Percentiles rank a stretch among this genome's conserved stretches.
phyloP scores from a whole-genome alignment of 1,284 basidiomycete species.

The Ustilago esculenta region DNA sequence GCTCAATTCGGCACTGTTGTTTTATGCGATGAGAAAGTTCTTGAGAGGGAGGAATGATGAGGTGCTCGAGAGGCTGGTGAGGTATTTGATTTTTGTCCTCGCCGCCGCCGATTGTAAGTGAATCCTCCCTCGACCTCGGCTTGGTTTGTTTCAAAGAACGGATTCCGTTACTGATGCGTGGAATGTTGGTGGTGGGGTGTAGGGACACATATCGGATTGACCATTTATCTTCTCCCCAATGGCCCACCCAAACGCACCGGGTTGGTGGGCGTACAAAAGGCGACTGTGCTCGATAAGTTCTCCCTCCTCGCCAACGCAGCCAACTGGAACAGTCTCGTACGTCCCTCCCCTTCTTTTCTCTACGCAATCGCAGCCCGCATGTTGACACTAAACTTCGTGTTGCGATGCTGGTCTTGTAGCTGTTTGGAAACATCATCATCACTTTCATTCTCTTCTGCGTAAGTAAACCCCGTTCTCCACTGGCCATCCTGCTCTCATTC shows the following conservation, averaged over 20 bases:
- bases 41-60: constrained; percentile 20
- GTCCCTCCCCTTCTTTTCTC: not conserved
- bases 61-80: constrained; percentile 32
- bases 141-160: no score
- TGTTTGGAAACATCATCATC: constrained; percentile 61
- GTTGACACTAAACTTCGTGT: no score
- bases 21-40: constrained; percentile 39
- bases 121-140: no score
- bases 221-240: constrained; percentile 52
- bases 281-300: constrained; percentile 16
- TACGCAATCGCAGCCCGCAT: no score
- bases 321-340: constrained; percentile 51
- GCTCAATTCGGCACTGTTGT: constrained; percentile 53
- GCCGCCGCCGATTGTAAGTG: constrained; percentile 58
- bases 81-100: constrained; percentile 50
- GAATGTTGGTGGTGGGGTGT: no score
- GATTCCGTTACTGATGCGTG: no score
- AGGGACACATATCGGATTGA: constrained; percentile 57
- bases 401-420: constrained; percentile 5
- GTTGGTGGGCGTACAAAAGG: constrained; percentile 5
- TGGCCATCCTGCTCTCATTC: no score
- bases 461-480: constrained; percentile 10
- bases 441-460: constrained; percentile 55
- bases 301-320: constrained; percentile 17
- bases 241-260: constrained; percentile 19